A percentile compares a stretch with the other conserved stretches of the same genome.
Evolutionary conservation across 106 monocot species (phyloP).

Genomic region (Dendrobium officinale): DNA sequence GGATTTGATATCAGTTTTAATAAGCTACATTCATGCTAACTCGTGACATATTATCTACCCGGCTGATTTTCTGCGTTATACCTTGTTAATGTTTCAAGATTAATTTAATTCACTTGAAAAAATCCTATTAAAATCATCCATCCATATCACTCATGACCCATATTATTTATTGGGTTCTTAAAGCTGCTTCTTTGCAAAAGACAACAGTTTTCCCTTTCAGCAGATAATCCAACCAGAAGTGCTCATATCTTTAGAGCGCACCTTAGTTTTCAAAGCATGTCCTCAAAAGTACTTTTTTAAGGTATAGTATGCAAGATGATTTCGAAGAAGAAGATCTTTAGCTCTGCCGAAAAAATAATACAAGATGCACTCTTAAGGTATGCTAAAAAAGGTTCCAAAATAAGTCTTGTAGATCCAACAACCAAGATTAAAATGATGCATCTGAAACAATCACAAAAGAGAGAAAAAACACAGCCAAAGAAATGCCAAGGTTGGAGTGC

Average conservation of each 20-base stretch:
- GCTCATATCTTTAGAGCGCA: neutral
- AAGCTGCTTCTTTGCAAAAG: neutral
- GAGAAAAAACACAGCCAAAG: neutral
- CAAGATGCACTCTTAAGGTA: neutral
- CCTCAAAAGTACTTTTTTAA: neutral
- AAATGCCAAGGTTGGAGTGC: too few relatives aligned
- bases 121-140: neutral
- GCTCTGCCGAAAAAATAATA: neutral
- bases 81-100: neutral
- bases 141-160: neutral
- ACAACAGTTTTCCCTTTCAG: neutral
- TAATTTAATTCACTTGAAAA: neutral
- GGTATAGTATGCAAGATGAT: neutral
- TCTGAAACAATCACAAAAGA: neutral
- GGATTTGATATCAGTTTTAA: neutral
- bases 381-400: neutral
- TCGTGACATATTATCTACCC: neutral
- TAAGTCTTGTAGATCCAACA: neutral
- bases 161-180: neutral
- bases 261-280: neutral
- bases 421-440: neutral
- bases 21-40: neutral
- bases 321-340: neutral
- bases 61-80: neutral
- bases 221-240: neutral